phyloP scores from a whole-genome alignment of 2,329 filamentous ascomycete genomes.

The Trichoderma aggressivum region DNA sequence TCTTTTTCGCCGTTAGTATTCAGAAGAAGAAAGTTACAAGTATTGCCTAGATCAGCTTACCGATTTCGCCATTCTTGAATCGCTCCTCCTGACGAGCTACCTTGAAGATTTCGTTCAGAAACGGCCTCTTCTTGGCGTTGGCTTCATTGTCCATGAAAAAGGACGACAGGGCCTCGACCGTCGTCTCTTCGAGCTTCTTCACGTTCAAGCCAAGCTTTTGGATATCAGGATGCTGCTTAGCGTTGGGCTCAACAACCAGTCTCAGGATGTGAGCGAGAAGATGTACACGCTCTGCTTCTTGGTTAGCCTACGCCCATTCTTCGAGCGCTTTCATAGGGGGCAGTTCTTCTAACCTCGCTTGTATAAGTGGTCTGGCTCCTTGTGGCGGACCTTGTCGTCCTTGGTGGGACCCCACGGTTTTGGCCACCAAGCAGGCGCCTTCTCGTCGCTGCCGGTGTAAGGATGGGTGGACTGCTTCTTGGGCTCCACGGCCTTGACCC shows the following conservation, averaged over 20 bases:
- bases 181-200: conserved; percentile 55
- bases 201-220: conserved; percentile 53
- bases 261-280: conserved; percentile 59
- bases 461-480: conserved; percentile 75
- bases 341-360: conserved; percentile 57
- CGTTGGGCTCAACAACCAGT: conserved; percentile 51
- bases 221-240: conserved; percentile 50
- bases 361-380: conserved; percentile 70
- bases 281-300: conserved; percentile 52
- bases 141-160: conserved; percentile 58
- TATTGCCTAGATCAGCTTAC: conserved; percentile 36
- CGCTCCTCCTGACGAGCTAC: conserved; percentile 56
- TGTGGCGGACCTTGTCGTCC: conserved; percentile 59
- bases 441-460: conserved; percentile 63
- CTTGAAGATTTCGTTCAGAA: conserved; percentile 59
- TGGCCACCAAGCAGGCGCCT: conserved; percentile 66
- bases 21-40: not conserved
- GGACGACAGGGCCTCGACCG: conserved; percentile 53
- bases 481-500: conserved; percentile 71
- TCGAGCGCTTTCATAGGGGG: not conserved
- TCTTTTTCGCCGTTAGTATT: conserved; percentile 35
- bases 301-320: not conserved
- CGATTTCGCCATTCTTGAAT: conserved; percentile 54
- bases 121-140: conserved; percentile 54
- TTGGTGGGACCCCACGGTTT: conserved; percentile 49